Evolutionary conservation across 257 asterid genomes (phyloP).

Genomic region (Asclepias syriaca): DNA sequence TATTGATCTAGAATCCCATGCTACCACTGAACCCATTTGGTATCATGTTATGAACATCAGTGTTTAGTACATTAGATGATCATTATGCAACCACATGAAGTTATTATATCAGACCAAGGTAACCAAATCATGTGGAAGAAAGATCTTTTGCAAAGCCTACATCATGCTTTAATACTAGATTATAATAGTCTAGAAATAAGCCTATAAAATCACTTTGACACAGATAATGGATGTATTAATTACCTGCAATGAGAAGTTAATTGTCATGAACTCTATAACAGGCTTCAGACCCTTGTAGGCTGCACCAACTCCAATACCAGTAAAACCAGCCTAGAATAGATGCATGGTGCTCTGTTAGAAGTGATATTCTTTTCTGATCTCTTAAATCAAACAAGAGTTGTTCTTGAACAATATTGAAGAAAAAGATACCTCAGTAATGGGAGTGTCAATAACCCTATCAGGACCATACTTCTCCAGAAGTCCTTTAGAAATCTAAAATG

Average conservation of each 20-base stretch:
- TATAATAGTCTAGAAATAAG: not conserved
- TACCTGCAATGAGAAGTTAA: slow-evolving; percentile 99
- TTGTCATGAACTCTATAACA: slow-evolving; percentile 86
- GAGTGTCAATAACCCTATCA: slow-evolving; percentile 81
- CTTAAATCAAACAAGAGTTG: not conserved
- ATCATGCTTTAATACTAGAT: not conserved
- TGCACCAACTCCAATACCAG: slow-evolving; percentile 97
- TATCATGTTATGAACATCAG: not conserved
- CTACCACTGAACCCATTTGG: not conserved
- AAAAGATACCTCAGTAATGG: slow-evolving; percentile 83
- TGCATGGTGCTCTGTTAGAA: slow-evolving; percentile 10
- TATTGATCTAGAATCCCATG: not conserved
- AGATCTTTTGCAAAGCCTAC: not conserved
- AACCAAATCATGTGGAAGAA: not conserved
- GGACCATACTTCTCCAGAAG: slow-evolving; percentile 91
- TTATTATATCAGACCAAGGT: not conserved
- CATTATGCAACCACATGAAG: not conserved
- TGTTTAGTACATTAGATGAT: not conserved
- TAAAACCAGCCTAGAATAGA: slow-evolving; percentile 72
- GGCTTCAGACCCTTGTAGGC: slow-evolving; percentile 94
- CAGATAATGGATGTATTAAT: no score
- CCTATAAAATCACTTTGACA: not conserved
- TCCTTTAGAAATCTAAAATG: slow-evolving; percentile 73
- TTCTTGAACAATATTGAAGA: slow-evolving; percentile 5
- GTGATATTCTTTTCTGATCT: not conserved